A percentile compares a stretch with the other conserved stretches of the same genome.
Conservation (phyloP, 2,329 filamentous ascomycete genomes). For the Raffaelea arxii region DNA sequence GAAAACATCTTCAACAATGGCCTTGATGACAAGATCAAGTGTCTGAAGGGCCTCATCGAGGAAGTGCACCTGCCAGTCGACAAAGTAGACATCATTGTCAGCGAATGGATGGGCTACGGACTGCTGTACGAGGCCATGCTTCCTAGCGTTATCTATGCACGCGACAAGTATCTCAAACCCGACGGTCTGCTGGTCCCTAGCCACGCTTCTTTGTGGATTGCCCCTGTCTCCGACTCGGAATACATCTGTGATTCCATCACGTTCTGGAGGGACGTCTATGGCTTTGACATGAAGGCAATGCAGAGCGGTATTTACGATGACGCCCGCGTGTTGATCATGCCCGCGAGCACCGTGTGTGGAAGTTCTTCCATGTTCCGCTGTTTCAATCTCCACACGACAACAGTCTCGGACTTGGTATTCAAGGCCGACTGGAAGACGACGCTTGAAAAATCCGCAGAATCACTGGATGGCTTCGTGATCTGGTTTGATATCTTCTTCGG, state of each 20-base stretch:
- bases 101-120: slow-evolving; percentile 97
- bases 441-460: slow-evolving; percentile 51
- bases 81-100: slow-evolving; percentile 88
- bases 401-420: slow-evolving; percentile 66
- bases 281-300: slow-evolving; percentile 92
- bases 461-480: slow-evolving; percentile 76
- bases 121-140: slow-evolving; percentile 94
- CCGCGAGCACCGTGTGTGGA: slow-evolving; percentile 49
- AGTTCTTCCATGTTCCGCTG: slow-evolving; percentile 57
- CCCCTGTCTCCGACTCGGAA: slow-evolving; percentile 68
- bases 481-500: slow-evolving; percentile 96
- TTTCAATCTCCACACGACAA: slow-evolving; percentile 67
- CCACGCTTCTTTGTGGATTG: slow-evolving; percentile 72
- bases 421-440: slow-evolving; percentile 55
- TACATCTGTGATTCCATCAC: slow-evolving; percentile 68
- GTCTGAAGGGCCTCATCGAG: slow-evolving; percentile 77
- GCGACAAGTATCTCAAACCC: slow-evolving; percentile 74
- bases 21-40: slow-evolving; percentile 64
- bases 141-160: slow-evolving; percentile 78
- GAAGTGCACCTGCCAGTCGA: slow-evolving; percentile 70
- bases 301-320: slow-evolving; percentile 73
- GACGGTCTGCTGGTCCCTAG: slow-evolving; percentile 80
- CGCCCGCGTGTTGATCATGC: slow-evolving; percentile 66
- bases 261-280: slow-evolving; percentile 90
- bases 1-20: slow-evolving; percentile 79